These are phyloP conservation scores for Naganishia kalamii DNA, from an alignment of 768 basidiomycete species.

Conservation along the genomic window DNA sequence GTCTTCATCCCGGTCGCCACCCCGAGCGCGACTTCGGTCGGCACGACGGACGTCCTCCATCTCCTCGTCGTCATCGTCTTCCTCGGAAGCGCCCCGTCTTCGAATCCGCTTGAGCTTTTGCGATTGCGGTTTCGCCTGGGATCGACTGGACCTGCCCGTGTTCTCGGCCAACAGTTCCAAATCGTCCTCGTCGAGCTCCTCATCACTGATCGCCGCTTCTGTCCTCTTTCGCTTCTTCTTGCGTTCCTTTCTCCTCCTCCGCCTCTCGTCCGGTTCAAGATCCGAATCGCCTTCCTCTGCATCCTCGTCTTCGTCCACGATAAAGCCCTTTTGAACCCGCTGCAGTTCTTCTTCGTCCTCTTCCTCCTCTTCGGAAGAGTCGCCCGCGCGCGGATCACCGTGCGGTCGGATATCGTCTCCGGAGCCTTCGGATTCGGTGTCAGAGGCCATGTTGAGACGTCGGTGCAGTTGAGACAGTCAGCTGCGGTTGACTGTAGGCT, in stretches of 20 bases:
- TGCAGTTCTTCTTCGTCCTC: constrained; percentile 14
- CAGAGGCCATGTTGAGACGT: neutral
- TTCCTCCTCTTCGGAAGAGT: constrained; percentile 18
- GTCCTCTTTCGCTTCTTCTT: constrained; percentile 58
- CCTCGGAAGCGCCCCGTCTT: constrained; percentile 70
- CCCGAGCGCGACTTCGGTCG: constrained; percentile 17
- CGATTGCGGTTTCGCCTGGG: constrained; percentile 40
- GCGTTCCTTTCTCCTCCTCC: constrained; percentile 49
- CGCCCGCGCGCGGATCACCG: neutral
- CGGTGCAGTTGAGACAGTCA: neutral
- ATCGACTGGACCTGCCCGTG: constrained; percentile 57
- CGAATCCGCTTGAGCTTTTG: constrained; percentile 68
- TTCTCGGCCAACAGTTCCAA: constrained; percentile 78
- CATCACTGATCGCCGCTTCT: constrained; percentile 44
- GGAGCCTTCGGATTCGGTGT: constrained; percentile 10
- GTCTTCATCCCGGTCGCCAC: constrained; percentile 57
- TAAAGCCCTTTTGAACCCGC: constrained; percentile 78
- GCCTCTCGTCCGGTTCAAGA: constrained; percentile 48
- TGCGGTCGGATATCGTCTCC: constrained; percentile 6
- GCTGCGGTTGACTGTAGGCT: neutral
- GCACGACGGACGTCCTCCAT: constrained; percentile 48
- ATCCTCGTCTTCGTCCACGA: constrained; percentile 82
- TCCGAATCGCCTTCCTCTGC: constrained; percentile 63
- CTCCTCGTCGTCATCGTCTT: constrained; percentile 54
- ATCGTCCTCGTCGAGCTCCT: constrained; percentile 71